These are phyloP conservation scores for Penicillium sp. DNA, from an alignment of 2,329 filamentous ascomycete species.

Conservation along the genomic window DNA sequence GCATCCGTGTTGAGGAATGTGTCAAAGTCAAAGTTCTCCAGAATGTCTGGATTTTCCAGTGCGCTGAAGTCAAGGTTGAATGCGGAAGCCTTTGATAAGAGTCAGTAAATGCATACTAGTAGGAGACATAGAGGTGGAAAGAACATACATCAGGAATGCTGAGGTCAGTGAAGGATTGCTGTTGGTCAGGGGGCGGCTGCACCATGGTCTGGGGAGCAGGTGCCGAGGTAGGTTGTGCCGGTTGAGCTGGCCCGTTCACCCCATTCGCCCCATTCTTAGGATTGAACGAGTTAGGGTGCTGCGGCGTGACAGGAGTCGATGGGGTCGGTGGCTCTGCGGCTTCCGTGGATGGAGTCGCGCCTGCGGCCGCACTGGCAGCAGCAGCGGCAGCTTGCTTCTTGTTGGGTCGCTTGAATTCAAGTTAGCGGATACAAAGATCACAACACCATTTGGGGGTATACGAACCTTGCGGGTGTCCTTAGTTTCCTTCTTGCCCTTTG, in stretches of 20 bases:
- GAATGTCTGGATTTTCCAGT: slow-evolving; percentile 46
- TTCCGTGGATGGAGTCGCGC: slow-evolving; percentile 45
- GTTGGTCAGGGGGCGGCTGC: slow-evolving; percentile 34
- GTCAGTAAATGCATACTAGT: not conserved
- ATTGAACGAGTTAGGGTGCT: slow-evolving; percentile 45
- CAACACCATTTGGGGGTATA: not conserved
- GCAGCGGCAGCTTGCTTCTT: slow-evolving; percentile 43
- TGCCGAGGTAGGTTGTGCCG: slow-evolving; percentile 34
- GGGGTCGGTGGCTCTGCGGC: slow-evolving; percentile 47
- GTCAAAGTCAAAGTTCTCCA: slow-evolving; percentile 63
- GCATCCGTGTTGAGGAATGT: slow-evolving; percentile 60
- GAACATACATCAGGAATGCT: slow-evolving; percentile 38
- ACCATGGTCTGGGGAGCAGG: slow-evolving; percentile 36
- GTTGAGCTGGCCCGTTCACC: slow-evolving; percentile 33
- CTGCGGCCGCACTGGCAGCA: slow-evolving; percentile 37
- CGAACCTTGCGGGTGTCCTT: slow-evolving; percentile 55
- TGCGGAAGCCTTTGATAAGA: slow-evolving; percentile 22
- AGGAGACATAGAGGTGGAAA: not conserved
- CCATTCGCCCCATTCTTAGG: slow-evolving; percentile 38
- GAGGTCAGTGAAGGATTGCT: slow-evolving; percentile 33
- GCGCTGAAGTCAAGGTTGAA: slow-evolving; percentile 45
- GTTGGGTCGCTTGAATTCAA: slow-evolving; percentile 35
- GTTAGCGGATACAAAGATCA: not conserved
- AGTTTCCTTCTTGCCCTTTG: slow-evolving; percentile 57
- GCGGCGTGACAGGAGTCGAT: slow-evolving; percentile 48